phyloP scores from a whole-genome alignment of 345 rosid species.

The Syzygium grande region DNA sequence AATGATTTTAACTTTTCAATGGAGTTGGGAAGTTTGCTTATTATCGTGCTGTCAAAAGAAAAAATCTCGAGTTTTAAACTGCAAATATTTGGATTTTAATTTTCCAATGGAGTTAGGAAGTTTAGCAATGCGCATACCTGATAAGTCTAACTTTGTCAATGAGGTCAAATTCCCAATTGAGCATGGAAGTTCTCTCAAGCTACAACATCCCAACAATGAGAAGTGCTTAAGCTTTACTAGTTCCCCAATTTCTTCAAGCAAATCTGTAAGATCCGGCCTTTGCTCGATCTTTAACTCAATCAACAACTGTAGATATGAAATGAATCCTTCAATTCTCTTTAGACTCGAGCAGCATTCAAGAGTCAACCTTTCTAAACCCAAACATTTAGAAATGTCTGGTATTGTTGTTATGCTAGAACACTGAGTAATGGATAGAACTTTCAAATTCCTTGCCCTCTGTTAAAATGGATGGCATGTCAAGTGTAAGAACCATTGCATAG shows the following conservation, averaged over 20 bases:
- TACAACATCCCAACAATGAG: accelerated
- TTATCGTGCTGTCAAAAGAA: accelerated
- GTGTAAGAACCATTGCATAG: accelerated
- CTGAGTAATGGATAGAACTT: not conserved
- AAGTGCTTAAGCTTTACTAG: accelerated
- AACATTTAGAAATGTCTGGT: not conserved
- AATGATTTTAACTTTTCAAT: not conserved
- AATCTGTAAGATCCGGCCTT: no score
- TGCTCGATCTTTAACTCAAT: no score
- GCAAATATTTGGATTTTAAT: no score
- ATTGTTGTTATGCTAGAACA: not conserved
- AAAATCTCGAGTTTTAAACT: accelerated
- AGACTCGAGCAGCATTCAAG: no score
- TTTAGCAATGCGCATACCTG: not conserved
- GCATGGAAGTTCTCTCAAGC: no score
- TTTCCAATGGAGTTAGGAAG: not conserved
- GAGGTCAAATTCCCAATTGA: not conserved
- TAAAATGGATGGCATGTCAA: no score
- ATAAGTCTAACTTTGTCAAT: not conserved
- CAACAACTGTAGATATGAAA: no score
- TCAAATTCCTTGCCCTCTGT: not conserved
- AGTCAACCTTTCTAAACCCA: not conserved
- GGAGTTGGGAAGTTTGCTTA: not conserved
- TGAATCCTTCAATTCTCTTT: not conserved
- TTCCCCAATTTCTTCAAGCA: no score